Evolutionary conservation across 2,329 filamentous ascomycete genomes (phyloP), one percentile per base, ranked within the genome.

Genomic region (Berkeleyomyces rouxiae): DNA sequence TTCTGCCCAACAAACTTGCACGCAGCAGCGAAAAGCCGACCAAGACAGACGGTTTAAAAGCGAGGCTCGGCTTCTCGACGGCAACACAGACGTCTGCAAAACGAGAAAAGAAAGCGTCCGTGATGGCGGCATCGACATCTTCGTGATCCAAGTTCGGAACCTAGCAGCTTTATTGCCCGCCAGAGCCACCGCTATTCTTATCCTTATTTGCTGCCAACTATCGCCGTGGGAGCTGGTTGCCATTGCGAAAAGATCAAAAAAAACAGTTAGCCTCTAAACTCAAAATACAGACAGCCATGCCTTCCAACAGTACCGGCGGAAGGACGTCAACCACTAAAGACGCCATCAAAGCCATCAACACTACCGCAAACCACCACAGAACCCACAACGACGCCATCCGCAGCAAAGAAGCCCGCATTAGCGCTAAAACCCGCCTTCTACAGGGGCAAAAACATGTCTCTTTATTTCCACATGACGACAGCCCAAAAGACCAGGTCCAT

Each of bases 391-490:
- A 11, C 10, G 13, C n/a, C 10, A 16, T 31, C 37, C 23, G 49
- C 11, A 36, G 49, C 49, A 16, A 37, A 37, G 49, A 39, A 7
- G 51, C 33, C 51, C 51, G n/a, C n/a, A 11, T n/a, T 37, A 55
- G 7, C 4, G 39, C 39, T 13, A 13, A 55, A 31, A 36, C n/a
- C 31, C 51, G 36, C 33, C 51, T 55, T 36, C 51, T 37, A 55
- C 51, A 55, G 51, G 51, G 51, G 51, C 51, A 55, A 55, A 53
- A 55, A 55, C 51, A 55, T 55, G 51, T 55, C 51, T 55, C 51
- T 55, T 36, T 55, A 37, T 55, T 55, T 36, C 43, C 51, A 55
- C 11, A 55, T 55, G 51, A 55, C 51, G 51, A 55, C 33, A 39
- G 51, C 51, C 51, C 39, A 39, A 39, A 55, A 55, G 51, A n/a